Percentiles rank a stretch among this genome's conserved stretches.
Conservation (phyloP, 164 flowering plant genomes). For the Macadamia tetraphylla region DNA sequence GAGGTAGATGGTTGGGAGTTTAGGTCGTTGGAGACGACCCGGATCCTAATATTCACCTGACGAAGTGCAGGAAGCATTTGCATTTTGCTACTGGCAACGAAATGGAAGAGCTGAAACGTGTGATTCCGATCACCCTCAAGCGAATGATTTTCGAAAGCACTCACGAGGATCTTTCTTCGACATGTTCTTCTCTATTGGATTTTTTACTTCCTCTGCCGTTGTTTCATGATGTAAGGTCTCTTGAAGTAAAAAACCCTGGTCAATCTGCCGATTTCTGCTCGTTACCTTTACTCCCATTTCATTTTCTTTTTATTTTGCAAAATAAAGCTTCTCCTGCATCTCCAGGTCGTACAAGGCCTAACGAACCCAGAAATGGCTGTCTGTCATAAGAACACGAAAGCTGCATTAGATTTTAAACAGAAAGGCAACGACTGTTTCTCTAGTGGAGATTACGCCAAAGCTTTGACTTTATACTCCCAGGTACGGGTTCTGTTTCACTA, state of each 20-base stretch:
- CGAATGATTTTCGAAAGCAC: conserved; percentile 35
- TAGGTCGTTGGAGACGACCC: too few species aligned
- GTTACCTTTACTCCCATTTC: not conserved
- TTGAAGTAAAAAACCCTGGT: not conserved
- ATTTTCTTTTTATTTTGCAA: not conserved
- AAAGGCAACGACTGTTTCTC: conserved; percentile 61
- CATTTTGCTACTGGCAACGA: not conserved
- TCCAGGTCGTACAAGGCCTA: conserved; percentile 53
- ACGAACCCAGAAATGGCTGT: conserved; percentile 35
- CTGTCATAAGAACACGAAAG: conserved; percentile 47
- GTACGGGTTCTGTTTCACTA: conserved; percentile 15
- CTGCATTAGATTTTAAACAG: conserved; percentile 58
- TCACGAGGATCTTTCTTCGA: conserved; percentile 34
- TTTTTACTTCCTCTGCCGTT: conserved; percentile 43
- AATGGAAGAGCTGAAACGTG: conserved; percentile 73
- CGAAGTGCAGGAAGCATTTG: too few species aligned
- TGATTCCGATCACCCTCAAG: conserved; percentile 42
- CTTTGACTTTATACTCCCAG: conserved; percentile 60
- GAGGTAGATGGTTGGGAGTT: too few species aligned
- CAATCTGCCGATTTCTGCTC: not conserved
- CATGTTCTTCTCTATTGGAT: conserved; percentile 53
- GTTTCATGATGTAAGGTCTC: conserved; percentile 42
- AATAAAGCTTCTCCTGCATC: not conserved
- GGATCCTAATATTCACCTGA: too few species aligned
- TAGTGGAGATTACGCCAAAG: conserved; percentile 46